Base-by-base conservation (phyloP, 805 yeast genomes). In the Myxozyma mucilagina region DNA sequence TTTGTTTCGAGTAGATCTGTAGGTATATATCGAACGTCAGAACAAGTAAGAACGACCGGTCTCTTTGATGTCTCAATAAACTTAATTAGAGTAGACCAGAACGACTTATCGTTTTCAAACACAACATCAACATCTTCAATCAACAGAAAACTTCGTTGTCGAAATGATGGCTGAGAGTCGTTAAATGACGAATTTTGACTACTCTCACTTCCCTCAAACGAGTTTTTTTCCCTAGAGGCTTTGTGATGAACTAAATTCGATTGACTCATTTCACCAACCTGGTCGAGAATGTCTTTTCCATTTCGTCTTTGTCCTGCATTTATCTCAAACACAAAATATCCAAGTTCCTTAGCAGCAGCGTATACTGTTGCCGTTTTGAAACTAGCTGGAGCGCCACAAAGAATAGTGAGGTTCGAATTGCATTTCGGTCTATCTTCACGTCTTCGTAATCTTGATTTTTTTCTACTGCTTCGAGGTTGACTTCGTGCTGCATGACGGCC, bases 101-200 rank as follows among this genome's bases (percentile, higher is more conserved):
- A 92, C 1, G 84, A 84, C 59, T 82, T 83, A 68, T 94, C 98
- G 44, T 81, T 84, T 56, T 84, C 90, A 68, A 87, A 90, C 18
- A 92, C 72, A 10, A 89, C 77, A 71, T 93, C 97, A 44, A 89
- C 92, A 68, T 93, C 97, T 67, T 92, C 97, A 59, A 93, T 78
- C 38, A 94, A 73, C 3, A 94, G 85, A 5, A 90, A 76, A 7
- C 93, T 91, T 61, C 80, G 84, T 53, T 80, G 81, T 1, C 35
- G 45, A 13, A 39, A 39, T 6, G 20, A 29, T n/a, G 48, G 32
- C 18, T 14, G 45, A n/a, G 42, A 44, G 4, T 49, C 45, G 13
- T 9, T 14, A 2, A 42, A 31, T 45, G 52, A 32, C 11, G 52
- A 45, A 18, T 36, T 24, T 51, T 31, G 41, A 24, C 44, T 14